Conservation (phyloP, 2,329 filamentous ascomycete species). For the Colletotrichum trifolii region DNA sequence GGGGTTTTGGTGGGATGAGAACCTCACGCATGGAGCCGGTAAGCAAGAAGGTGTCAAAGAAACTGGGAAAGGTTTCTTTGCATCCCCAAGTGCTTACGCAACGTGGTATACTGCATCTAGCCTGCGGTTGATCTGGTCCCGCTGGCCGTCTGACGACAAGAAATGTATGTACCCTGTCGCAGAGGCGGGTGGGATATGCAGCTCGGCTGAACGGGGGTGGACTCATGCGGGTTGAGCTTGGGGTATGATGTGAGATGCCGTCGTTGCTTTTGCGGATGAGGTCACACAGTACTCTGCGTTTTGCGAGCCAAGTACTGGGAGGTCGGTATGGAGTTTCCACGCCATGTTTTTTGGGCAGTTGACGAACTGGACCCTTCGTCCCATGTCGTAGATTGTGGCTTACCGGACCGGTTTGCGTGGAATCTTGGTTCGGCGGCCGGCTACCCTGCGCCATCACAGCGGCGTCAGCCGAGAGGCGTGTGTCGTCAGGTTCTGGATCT, state of each 20-base stretch:
- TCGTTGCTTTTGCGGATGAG: conserved; percentile 14
- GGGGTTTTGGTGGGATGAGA: not conserved
- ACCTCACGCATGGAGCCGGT: not conserved
- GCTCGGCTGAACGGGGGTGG: not conserved
- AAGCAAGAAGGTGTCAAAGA: not conserved
- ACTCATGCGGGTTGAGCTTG: not conserved
- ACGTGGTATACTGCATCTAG: not conserved
- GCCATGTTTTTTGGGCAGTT: not conserved
- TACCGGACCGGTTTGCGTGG: no score
- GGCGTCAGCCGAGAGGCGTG: no score
- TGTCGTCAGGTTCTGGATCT: no score
- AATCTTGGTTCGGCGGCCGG: no score
- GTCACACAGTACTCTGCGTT: conserved; percentile 28
- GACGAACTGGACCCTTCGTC: no score
- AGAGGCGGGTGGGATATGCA: not conserved
- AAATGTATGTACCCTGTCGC: no score
- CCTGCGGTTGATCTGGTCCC: no score
- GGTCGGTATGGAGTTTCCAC: not conserved
- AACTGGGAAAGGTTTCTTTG: not conserved
- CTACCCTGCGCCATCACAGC: no score
- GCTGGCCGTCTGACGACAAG: no score
- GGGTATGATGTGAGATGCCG: conserved; percentile 1
- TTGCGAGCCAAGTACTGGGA: not conserved
- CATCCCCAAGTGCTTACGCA: not conserved
- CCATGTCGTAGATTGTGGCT: no score